phyloP scores from a whole-genome alignment of 2,329 filamentous ascomycete genomes.

The Metarhizium sp. region DNA sequence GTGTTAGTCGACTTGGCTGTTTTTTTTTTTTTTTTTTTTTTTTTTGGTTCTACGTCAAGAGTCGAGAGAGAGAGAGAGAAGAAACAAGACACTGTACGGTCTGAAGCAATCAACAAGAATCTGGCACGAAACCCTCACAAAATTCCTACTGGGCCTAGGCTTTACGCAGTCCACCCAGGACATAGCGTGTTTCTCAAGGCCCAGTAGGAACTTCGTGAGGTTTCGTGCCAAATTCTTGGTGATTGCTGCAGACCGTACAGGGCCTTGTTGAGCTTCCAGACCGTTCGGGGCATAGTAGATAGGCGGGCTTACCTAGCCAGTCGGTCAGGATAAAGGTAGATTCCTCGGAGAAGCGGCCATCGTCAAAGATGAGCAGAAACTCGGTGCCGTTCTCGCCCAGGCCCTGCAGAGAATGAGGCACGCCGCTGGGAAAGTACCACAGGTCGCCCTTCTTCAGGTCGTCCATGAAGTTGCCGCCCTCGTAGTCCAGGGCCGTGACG shows the following conservation, averaged over 20 bases:
- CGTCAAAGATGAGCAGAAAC: slow-evolving; percentile 39
- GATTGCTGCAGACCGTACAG: neutral
- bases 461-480: slow-evolving; percentile 69
- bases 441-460: slow-evolving; percentile 68
- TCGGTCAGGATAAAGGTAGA: slow-evolving; percentile 67
- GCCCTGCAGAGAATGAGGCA: slow-evolving; percentile 70
- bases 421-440: slow-evolving; percentile 73
- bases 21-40: too few relatives aligned
- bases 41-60: too few relatives aligned
- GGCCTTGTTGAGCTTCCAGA: too few relatives aligned
- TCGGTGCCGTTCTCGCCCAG: slow-evolving; percentile 51
- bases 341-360: slow-evolving; percentile 44
- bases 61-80: too few relatives aligned
- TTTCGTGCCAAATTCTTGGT: neutral
- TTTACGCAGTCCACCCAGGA: neutral
- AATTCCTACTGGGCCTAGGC: neutral
- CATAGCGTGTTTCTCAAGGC: too few relatives aligned
- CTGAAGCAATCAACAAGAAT: neutral
- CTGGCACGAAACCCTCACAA: too few relatives aligned
- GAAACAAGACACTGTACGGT: too few relatives aligned
- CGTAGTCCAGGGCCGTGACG: slow-evolving; percentile 63
- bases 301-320: slow-evolving; percentile 45
- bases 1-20: too few relatives aligned
- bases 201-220: too few relatives aligned
- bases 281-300: too few relatives aligned